Base-by-base conservation (phyloP, 2,329 filamentous ascomycete genomes). In the Penicillium brevicompactum region DNA sequence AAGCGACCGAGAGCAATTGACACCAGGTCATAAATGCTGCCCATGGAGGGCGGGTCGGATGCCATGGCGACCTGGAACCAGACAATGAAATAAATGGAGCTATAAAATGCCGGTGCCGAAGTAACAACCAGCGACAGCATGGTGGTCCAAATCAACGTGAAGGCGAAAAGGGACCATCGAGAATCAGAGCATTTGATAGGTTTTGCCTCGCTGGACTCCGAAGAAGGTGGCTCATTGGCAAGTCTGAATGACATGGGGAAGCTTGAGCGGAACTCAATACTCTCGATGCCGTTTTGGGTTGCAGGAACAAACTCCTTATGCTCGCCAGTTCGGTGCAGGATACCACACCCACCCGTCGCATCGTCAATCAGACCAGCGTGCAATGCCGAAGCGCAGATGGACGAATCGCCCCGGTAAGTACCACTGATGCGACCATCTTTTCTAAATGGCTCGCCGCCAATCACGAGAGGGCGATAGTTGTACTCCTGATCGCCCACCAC, bases 21-120 rank as follows among this genome's bases (percentile, higher is more conserved):
- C 52, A 86, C 68, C 13, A 86, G 74, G 34, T 80, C 74, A 46
- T 81, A 79, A 67, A 82, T 85, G 66, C 82, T 77, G 1, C 78
- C 77, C 14, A 79, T 75, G 32, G 77, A 77, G 1, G 84, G 84
- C 1, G 83, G 83, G 61, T 87, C 84, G 4, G 84, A 84, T 9
- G 80, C 82, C 31, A 87, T 80, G 8, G 80, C 83, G 7, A 85
- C 83, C 56, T 86, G 83, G 62, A 84, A 82, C 75, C 84, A 87
- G 14, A 85, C 72, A 38, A 79, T 78, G 38, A 81, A 67, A 65
- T 84, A 86, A 27, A 79, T 74, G 13, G 80, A 79, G 45, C 74
- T 73, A 68, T 85, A 86, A 67, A 86, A 85, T 1, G 83, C 76
- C 3, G 78, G 72, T 1, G 84, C 78, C 0, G 80, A 82, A 0